Evolutionary conservation across 805 yeast species (phyloP), one percentile per base, ranked within the genome.

Genomic region (Candida silvatica): DNA sequence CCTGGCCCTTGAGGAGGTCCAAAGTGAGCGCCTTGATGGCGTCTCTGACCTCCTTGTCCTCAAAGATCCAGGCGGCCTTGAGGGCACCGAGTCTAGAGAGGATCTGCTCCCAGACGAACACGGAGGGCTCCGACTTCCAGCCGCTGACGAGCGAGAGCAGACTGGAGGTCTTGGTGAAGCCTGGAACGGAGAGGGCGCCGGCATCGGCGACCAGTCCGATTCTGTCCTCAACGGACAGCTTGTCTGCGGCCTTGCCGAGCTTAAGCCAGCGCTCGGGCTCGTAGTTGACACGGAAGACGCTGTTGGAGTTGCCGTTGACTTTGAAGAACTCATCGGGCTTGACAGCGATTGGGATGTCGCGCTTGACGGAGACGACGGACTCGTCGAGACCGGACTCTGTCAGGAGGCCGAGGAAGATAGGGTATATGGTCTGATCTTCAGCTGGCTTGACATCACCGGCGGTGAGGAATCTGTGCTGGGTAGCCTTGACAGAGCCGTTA

Each of bases 391-490:
- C 58, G 11, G 27, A 15, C 33, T 49, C 54, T 3, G 59, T 47
- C 37, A 44, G 52, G 22, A 55, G 39, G 24, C 58, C 55, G 36
- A 74, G 53, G 17, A 79, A 79, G 30, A 75, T 55, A 71, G 80
- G 76, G 72, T 79, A 75, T 29, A 65, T 30, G 19, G 79, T 70
- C 36, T 56, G 49, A 51, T 81, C 75, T 42, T 81, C 90, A 39
- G 67, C 80, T 12, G 71, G 67, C 37, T 58, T 63, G 31, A 71
- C 78, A 49, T 78, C 86, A 35, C 83, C 87, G 20, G 80, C 67
- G 29, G 71, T 67, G 43, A 81, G 61, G 55, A 72, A 81, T 47
- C 90, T 67, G 41, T 73, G 65, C 61, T 81, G 90, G 29, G 52
- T 56, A 32, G 77, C 57, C 6, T 49, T 51, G 17, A 54, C 43